phyloP scores from a whole-genome alignment of 352 stramenopile genomes.

The Phytopythium boreale region DNA sequence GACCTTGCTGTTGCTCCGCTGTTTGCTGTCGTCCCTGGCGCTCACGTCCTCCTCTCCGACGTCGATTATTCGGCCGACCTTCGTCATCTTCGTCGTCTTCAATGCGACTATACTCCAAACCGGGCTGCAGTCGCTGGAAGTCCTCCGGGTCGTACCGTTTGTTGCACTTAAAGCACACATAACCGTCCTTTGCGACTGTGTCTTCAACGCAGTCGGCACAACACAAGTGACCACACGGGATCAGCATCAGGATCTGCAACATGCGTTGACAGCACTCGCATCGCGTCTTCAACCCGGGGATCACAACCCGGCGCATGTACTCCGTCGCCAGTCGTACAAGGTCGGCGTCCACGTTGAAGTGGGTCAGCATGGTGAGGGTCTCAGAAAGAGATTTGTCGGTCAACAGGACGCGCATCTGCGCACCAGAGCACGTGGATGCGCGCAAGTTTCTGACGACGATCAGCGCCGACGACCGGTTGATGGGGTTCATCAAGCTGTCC shows the following conservation, averaged over 20 bases:
- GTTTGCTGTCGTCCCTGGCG: constrained; percentile 17
- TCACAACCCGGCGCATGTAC: constrained; percentile 55
- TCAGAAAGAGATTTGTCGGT: constrained; percentile 40
- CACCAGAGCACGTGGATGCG: constrained; percentile 50
- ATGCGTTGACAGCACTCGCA: constrained; percentile 85
- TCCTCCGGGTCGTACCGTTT: constrained; percentile 79
- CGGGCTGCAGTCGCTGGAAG: constrained; percentile 87
- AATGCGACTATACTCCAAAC: constrained; percentile 62
- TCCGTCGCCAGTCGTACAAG: constrained; percentile 33
- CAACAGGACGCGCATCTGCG: constrained; percentile 40
- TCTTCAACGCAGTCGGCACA: constrained; percentile 93
- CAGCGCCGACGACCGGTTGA: constrained; percentile 57
- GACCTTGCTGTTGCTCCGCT: constrained; percentile 2
- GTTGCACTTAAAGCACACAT: constrained; percentile 52
- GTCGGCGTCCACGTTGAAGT: constrained; percentile 37
- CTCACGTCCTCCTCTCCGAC: constrained; percentile 1
- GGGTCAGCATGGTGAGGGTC: constrained; percentile 52
- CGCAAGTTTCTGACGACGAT: constrained; percentile 63
- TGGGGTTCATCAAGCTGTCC: constrained; percentile 77
- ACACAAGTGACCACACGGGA: constrained; percentile 90
- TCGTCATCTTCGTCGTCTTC: constrained; percentile 11
- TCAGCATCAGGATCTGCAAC: constrained; percentile 88
- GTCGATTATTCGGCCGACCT: constrained; percentile 8
- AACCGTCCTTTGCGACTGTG: constrained; percentile 43
- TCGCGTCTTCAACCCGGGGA: constrained; percentile 36